Evolutionary conservation across 169 alveolate genomes (phyloP).

Genomic region (Plasmodium reichenowi): DNA sequence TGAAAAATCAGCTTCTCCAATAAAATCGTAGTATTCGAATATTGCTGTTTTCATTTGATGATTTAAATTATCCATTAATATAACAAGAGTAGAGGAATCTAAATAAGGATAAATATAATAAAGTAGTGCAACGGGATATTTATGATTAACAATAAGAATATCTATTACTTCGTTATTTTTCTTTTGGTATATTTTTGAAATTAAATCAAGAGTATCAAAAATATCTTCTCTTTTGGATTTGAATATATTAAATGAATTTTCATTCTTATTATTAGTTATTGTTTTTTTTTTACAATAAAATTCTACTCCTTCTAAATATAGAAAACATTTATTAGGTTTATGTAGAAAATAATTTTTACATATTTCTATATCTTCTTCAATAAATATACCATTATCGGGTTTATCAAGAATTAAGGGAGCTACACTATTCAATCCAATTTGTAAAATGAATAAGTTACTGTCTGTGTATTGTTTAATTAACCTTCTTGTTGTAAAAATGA

Average conservation of each 20-base stretch:
- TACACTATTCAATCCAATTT: slow-evolving; percentile 58
- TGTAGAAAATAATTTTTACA: slow-evolving; percentile 51
- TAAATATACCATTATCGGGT: slow-evolving; percentile 42
- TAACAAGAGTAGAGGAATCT: slow-evolving; percentile 60
- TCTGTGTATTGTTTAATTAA: slow-evolving; percentile 36
- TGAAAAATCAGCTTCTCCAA: slow-evolving; percentile 72
- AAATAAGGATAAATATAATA: slow-evolving; percentile 57
- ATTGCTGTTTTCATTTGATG: slow-evolving; percentile 67
- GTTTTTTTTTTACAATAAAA: slow-evolving; percentile 27
- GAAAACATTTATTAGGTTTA: slow-evolving; percentile 41
- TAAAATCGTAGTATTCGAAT: slow-evolving; percentile 53
- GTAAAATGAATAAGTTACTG: slow-evolving; percentile 41
- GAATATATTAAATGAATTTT: too few relatives aligned
- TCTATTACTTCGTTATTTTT: slow-evolving; percentile 53
- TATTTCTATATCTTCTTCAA: slow-evolving; percentile 49
- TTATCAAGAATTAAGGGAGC: slow-evolving; percentile 39
- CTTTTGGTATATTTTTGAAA: slow-evolving; percentile 51
- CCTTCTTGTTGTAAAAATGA: slow-evolving; percentile 17
- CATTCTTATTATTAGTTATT: not conserved
- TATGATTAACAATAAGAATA: slow-evolving; percentile 36
- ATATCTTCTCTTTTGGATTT: slow-evolving; percentile 12
- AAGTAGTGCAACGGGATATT: slow-evolving; percentile 56
- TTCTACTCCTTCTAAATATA: slow-evolving; percentile 31
- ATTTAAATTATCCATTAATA: slow-evolving; percentile 66
- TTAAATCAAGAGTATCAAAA: slow-evolving; percentile 45